Evolutionary conservation across 805 yeast species (phyloP), one percentile per base, ranked within the genome.

Genomic region (Brettanomyces naardenensis): DNA sequence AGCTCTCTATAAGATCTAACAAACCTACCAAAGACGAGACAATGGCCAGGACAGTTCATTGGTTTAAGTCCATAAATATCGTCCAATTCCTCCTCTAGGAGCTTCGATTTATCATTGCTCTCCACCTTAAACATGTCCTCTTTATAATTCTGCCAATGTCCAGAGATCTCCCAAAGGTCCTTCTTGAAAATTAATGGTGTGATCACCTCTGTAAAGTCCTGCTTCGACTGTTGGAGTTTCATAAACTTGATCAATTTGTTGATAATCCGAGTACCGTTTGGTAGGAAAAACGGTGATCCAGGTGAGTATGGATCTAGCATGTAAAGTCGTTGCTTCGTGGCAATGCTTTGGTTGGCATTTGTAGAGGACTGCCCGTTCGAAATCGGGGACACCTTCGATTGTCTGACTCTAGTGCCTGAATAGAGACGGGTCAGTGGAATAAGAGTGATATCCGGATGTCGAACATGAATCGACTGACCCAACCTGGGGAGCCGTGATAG

Each of bases 141-240:
- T 48, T 85, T 75, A 56, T 92, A 90, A 54, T 90, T 89, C 10
- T 80, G 84, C 97, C 97, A 90, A 61, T 92, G 98, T 1, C 97
- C 97, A 9, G 95, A 82, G 36, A 71, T 75, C 58, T 88, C 82
- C 96, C 97, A 92, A 14, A 92, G 64, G 27, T 76, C 72, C 41
- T 78, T 79, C 49, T 81, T 83, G 62, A 81, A 92, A 11, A 92
- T 81, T 47, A 90, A 68, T 2, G 98, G 98, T 1, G 96, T 85
- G 20, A 90, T 75, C 5, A 92, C 97, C 61, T 92, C 97, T 41
- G 84, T 78, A 53, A 88, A 92, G 0, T 95, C 95, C 48, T 80
- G 82, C 43, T 70, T 74, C 17, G 73, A 62, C 57, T 88, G 94
- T 53, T 87, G 96, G 29, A 76, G 62, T 53, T 86, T 83, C 90